Evolutionary conservation across 169 alveolate species (phyloP), one percentile per base, ranked within the genome.

Genomic region (Theileria orientalis): DNA sequence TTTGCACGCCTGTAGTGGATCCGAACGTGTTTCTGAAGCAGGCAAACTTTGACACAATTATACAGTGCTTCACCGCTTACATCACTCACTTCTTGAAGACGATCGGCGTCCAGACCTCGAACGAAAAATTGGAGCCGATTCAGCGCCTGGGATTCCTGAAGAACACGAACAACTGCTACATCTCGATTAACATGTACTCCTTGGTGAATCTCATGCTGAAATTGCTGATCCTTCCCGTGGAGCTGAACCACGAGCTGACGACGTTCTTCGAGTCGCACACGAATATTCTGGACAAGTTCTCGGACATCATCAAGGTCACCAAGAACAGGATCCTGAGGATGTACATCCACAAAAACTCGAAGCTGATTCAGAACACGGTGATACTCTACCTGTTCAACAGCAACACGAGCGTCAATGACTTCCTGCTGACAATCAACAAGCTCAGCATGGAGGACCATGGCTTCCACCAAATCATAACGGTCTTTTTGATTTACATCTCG

Each of bases 401-500:
- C 27, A 72, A 64, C 71, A 75, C 51, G 33, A 11, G 49, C 29
- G 72, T 79, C 51, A 79, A 79, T 54, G 76, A 71, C 51, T 79
- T 70, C 40, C 69, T 79, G 32, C 29, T 51, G 44, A 52, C 46
- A 25, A 52, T 79, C 19, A 27, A 85, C 0, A 73, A 56, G n/a
- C 8, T 54, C 0, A 40, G 51, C 30, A 41, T 61, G 25, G 60
- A 71, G 40, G 59, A 42, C 56, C 69, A 79, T 32, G 83, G 64
- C 19, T 40, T 47, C 3, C 29, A 46, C 21, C 54, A 54, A n/a
- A 29, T 79, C 11, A 32, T 35, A 19, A 33, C 30, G 21, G 73
- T 54, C 64, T 79, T 79, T 32, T 9, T 63, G 42, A 27, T 79
- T 6, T 57, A 68, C 73, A 11, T 79, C 27, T 79, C 87, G 33